Percentiles rank a stretch among this genome's conserved stretches.
These are phyloP conservation scores for Pyrenochaeta sp. DNA, from an alignment of 2,329 filamentous ascomycete species.

Conservation along the genomic window DNA sequence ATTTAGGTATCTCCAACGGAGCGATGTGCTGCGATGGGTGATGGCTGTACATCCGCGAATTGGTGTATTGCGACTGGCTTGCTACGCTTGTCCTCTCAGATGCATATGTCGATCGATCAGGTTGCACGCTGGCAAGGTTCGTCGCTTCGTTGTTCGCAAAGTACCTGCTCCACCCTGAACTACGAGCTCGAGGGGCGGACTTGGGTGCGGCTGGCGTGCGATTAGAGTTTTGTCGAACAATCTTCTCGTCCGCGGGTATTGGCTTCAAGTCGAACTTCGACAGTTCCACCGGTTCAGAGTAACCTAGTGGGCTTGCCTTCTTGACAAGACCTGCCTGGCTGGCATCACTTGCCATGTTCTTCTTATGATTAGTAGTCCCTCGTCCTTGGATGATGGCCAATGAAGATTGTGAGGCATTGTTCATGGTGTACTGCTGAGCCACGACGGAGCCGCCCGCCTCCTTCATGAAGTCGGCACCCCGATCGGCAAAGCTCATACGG, in stretches of 20 bases:
- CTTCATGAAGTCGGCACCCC: conserved; percentile 61
- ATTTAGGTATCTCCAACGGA: conserved; percentile 63
- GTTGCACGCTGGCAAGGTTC: conserved; percentile 64
- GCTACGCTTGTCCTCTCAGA: conserved; percentile 49
- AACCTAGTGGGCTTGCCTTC: conserved; percentile 55
- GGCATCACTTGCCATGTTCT: conserved; percentile 64
- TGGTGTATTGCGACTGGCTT: conserved; percentile 58
- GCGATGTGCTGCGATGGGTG: conserved; percentile 74
- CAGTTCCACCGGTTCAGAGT: conserved; percentile 53
- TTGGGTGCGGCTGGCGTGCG: conserved; percentile 30
- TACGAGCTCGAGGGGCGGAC: conserved; percentile 50
- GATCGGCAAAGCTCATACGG: conserved; percentile 59
- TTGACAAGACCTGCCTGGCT: conserved; percentile 67
- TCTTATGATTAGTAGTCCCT: conserved; percentile 57
- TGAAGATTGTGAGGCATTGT: conserved; percentile 50
- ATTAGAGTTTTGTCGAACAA: conserved; percentile 47
- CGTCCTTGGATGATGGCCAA: conserved; percentile 64
- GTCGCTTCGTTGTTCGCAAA: conserved; percentile 75
- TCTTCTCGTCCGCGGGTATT: conserved; percentile 37
- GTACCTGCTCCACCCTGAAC: conserved; percentile 80
- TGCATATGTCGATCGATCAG: conserved; percentile 55
- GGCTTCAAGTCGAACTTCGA: conserved; percentile 53
- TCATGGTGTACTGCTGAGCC: conserved; percentile 38
- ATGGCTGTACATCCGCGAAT: conserved; percentile 59
- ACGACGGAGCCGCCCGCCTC: conserved; percentile 56